Base-by-base conservation (phyloP, 2,329 filamentous ascomycete species). In the Alternaria infectoria region DNA sequence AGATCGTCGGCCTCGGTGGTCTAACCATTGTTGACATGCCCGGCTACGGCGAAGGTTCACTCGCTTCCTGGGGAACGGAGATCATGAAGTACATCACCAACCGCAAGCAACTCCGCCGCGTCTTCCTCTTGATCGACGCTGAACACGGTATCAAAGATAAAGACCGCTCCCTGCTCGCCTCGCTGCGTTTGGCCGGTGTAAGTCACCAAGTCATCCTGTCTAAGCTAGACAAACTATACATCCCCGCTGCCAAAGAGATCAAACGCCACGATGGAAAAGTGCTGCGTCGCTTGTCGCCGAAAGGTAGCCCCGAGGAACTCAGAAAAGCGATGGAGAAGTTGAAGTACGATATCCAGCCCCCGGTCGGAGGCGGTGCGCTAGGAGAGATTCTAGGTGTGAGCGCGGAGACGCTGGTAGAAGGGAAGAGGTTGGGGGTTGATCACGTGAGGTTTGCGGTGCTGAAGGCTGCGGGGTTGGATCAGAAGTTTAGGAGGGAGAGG, bases 21-120 rank as follows among this genome's bases (percentile, higher is more conserved):
- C 73, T 91, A 26, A 84, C 89, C 0, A 83, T 93, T 32, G 82
- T 92, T 19, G 90, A 93, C 76, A 90, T 90, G 86, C 90, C 90
- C 1, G 90, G 90, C 0, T 92, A 92, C 72, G 90, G 90, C 5
- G 84, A 87, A 60, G 89, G 86, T 2, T 88, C 87, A 71, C 79
- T 85, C 32, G 77, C 82, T 9, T 86, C 87, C 69, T 92, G 90
- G 89, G 90, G 90, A 0, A 74, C 78, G 23, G 87, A 91, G 76
- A 90, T 91, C 63, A 83, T 91, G 81, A 91, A 91, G 75, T 92
- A 91, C 78, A 76, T 93, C 30, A 81, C 83, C 66, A 82, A 83
- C 46, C 83, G 90, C 65, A 88, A 86, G 71, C 87, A 92, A 80
- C 81, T 91, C 46, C 82, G 87, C 10, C 81, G 88, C 57, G 87